Percentiles rank a stretch among this genome's conserved stretches.
Evolutionary conservation across 495 filamentous ascomycete genomes (phyloP).

Genomic region (Rhypophila decipiens): DNA sequence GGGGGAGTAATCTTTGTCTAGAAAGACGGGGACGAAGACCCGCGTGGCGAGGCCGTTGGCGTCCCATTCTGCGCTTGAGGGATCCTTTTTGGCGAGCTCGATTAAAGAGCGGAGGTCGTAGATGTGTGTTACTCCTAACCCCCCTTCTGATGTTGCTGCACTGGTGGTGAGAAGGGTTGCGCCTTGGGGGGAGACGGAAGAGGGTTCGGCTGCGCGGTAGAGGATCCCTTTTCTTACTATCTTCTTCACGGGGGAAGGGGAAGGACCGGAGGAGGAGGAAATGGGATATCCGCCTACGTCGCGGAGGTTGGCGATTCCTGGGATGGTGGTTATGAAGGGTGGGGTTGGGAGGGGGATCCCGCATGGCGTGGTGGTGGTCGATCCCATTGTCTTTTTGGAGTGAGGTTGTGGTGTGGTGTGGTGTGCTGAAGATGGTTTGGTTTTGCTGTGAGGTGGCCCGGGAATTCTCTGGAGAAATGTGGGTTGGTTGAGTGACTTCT

Average conservation of each 20-base stretch:
- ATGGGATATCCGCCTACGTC: conserved; percentile 52
- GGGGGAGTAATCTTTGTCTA: conserved; percentile 49
- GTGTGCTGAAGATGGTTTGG: no score
- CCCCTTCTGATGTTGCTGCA: no score
- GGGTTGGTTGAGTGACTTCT: no score
- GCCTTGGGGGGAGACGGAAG: conserved; percentile 43
- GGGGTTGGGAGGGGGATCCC: conserved; percentile 24
- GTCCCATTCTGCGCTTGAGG: conserved; percentile 19
- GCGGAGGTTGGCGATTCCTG: conserved; percentile 54
- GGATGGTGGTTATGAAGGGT: conserved; percentile 44
- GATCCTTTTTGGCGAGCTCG: conserved; percentile 30
- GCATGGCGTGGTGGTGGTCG: neutral
- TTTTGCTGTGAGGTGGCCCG: no score
- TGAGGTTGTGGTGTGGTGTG: no score
- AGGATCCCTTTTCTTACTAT: conserved; percentile 42
- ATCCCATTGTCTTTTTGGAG: no score
- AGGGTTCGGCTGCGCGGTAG: conserved; percentile 54
- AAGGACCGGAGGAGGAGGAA: no score
- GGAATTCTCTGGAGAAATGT: no score
- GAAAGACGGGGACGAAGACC: conserved; percentile 54
- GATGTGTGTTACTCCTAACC: conserved; percentile 52
- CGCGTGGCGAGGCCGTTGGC: conserved; percentile 46
- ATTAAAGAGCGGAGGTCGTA: conserved; percentile 58
- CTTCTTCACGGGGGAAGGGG: conserved; percentile 20
- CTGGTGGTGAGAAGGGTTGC: conserved; percentile 39